phyloP scores from a whole-genome alignment of 78 protist genomes.

The Anaeramoeba ignava region DNA sequence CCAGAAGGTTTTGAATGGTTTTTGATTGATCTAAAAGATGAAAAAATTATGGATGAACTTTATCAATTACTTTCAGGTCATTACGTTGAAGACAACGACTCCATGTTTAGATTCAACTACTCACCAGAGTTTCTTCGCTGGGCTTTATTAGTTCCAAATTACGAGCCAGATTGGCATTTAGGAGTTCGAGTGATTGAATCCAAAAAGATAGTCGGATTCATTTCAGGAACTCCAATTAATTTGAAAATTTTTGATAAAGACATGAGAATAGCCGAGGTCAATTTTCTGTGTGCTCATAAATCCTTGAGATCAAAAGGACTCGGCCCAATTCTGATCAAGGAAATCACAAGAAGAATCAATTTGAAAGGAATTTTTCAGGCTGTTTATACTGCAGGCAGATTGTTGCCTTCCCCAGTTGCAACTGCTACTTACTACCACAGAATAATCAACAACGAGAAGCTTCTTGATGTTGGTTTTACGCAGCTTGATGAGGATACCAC shows the following conservation, averaged over 20 bases:
- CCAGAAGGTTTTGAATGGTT: neutral
- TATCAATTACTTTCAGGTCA: slow-evolving; percentile 65
- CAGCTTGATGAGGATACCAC: slow-evolving; percentile 35
- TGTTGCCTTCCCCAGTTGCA: neutral
- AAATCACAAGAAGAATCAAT: slow-evolving; percentile 90
- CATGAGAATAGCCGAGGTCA: slow-evolving; percentile 64
- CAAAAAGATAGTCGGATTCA: slow-evolving; percentile 74
- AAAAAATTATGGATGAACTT: slow-evolving; percentile 36
- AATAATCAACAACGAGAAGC: slow-evolving; percentile 79
- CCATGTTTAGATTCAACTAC: slow-evolving; percentile 94
- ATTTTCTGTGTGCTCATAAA: slow-evolving; percentile 95
- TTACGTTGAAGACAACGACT: slow-evolving; percentile 95
- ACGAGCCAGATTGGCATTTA: slow-evolving; percentile 62
- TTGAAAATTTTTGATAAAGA: slow-evolving; percentile 29
- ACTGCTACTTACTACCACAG: slow-evolving; percentile 9
- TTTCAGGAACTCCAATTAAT: slow-evolving; percentile 79
- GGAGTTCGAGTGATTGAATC: slow-evolving; percentile 59
- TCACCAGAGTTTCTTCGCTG: slow-evolving; percentile 72
- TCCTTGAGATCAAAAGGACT: slow-evolving; percentile 69
- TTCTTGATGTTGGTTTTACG: slow-evolving; percentile 38
- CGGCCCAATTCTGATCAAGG: slow-evolving; percentile 94
- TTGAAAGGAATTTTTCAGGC: slow-evolving; percentile 61
- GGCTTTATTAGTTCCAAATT: slow-evolving; percentile 90
- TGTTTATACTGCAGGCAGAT: slow-evolving; percentile 11
- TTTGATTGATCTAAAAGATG: neutral